Evolutionary conservation across 2,329 filamentous ascomycete species (phyloP).

Genomic region (Ampelomyces quisqualis): DNA sequence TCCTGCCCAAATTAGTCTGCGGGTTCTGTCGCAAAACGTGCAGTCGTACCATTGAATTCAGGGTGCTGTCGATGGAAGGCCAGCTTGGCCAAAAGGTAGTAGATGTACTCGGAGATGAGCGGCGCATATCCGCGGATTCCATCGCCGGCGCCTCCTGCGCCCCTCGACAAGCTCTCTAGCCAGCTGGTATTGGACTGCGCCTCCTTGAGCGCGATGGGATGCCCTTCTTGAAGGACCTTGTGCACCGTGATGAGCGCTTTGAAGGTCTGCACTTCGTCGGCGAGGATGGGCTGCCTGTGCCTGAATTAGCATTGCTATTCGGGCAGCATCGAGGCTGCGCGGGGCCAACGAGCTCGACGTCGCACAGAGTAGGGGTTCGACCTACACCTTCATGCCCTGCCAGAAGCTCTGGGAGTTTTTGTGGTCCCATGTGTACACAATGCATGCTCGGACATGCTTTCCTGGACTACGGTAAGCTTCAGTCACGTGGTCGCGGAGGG

Average conservation of each 20-base stretch:
- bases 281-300: slow-evolving; percentile 86
- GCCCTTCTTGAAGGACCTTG: slow-evolving; percentile 95
- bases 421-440: slow-evolving; percentile 99
- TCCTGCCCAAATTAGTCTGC: slow-evolving; percentile 44
- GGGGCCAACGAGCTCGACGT: background rate
- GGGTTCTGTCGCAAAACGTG: background rate
- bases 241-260: slow-evolving; percentile 97
- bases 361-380: slow-evolving; percentile 8
- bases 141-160: slow-evolving; percentile 71
- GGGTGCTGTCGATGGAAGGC: slow-evolving; percentile 96
- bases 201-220: slow-evolving; percentile 82
- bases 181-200: slow-evolving; percentile 85
- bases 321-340: too few species aligned
- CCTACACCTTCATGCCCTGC: slow-evolving; percentile 97
- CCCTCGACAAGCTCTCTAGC: slow-evolving; percentile 89
- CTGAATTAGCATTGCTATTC: slow-evolving; percentile 14
- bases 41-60: slow-evolving; percentile 80
- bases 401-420: slow-evolving; percentile 87
- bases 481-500: slow-evolving; percentile 5
- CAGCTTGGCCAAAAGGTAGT: slow-evolving; percentile 90
- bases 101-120: slow-evolving; percentile 94
- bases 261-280: slow-evolving; percentile 98
- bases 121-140: slow-evolving; percentile 85
- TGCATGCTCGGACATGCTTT: slow-evolving; percentile 97
- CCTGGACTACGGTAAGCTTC: slow-evolving; percentile 48